These are phyloP conservation scores for Neonectria magnoliae DNA, from an alignment of 2,329 filamentous ascomycete genomes.

Conservation along the genomic window DNA sequence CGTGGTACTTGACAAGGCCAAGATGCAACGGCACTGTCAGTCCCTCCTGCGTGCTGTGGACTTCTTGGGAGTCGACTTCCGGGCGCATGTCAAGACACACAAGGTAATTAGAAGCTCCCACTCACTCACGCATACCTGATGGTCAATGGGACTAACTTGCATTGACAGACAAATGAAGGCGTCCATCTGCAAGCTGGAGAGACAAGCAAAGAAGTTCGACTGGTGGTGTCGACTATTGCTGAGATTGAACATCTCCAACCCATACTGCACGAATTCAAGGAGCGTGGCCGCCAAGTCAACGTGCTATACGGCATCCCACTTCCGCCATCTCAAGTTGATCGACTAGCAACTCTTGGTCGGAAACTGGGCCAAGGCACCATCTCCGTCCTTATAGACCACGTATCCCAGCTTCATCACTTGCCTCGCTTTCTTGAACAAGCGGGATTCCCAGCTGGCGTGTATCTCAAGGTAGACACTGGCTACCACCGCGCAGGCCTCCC, in stretches of 20 bases:
- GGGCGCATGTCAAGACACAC: constrained; percentile 74
- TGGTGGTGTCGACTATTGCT: constrained; percentile 68
- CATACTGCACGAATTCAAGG: constrained; percentile 55
- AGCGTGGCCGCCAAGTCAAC: constrained; percentile 31
- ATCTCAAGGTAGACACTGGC: constrained; percentile 71
- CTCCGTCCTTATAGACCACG: constrained; percentile 67
- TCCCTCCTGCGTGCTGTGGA: constrained; percentile 63
- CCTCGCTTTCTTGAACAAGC: constrained; percentile 45
- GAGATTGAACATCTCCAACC: constrained; percentile 66
- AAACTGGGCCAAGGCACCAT: constrained; percentile 58
- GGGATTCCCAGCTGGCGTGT: constrained; percentile 53
- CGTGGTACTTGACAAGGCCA: constrained; percentile 63
- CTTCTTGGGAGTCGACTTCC: constrained; percentile 62
- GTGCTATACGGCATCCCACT: constrained; percentile 71
- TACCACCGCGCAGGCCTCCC: constrained; percentile 70
- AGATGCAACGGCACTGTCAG: constrained; percentile 64
- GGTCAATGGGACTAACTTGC: fast-evolving
- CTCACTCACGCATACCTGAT: fast-evolving
- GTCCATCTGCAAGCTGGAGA: constrained; percentile 64
- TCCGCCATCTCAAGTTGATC: constrained; percentile 61
- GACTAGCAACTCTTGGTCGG: constrained; percentile 58
- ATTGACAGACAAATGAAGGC: constrained; percentile 61
- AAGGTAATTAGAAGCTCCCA: constrained; percentile 55
- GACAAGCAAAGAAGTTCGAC: constrained; percentile 51
- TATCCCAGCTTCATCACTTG: constrained; percentile 53